Base-by-base conservation (phyloP, 345 rosid genomes). In the Durio zibethinus region DNA sequence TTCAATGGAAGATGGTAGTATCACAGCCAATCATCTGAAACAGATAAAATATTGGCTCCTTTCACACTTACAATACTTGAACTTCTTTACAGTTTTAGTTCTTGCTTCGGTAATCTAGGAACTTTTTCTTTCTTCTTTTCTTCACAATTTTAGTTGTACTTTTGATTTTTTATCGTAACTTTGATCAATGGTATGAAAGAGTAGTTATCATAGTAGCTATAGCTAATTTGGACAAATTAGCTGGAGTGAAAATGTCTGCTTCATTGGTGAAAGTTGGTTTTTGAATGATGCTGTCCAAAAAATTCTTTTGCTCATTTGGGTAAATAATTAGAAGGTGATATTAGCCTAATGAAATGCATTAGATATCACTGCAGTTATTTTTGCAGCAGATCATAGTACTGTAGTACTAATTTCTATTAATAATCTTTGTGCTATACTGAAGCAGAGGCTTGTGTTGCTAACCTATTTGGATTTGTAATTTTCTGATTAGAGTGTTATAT, bases 41-140 rank as follows among this genome's bases (percentile, higher is more conserved):
- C 66, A 78, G 76, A 82, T 91, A 50, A 87, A 94, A 81, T 73
- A 81, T 77, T 93, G 95, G 97, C 74, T 94, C 78, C 82, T 87
- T 31, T 82, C 92, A 50, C 95, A 90, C 62, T 85, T 97, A 33
- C 94, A 92, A 33, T 89, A 88, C 82, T 80, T 93, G 86, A 92
- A 94, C 87, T 94, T 93, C 88, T 83, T 93, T 81, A 90, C 97
- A 27, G 89, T 94, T 59, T 83, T 94, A 80, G 78, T 87, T 76
- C 98, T 94, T 81, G 98, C 98, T 78, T 94, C 98, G 84, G 98
- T 94, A 80, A 87, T 90, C 78, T 57, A 48, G 8, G 45, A 68
- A 45, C 77, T 29, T 27, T 21, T 6, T 42, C 7, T 9, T 31
- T 29, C 7, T 43, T 21, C 25, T 9, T 54, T 36, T 38, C 76